Evolutionary conservation across 1,139 yeast species (phyloP).

Genomic region (Hansenula sp.): DNA sequence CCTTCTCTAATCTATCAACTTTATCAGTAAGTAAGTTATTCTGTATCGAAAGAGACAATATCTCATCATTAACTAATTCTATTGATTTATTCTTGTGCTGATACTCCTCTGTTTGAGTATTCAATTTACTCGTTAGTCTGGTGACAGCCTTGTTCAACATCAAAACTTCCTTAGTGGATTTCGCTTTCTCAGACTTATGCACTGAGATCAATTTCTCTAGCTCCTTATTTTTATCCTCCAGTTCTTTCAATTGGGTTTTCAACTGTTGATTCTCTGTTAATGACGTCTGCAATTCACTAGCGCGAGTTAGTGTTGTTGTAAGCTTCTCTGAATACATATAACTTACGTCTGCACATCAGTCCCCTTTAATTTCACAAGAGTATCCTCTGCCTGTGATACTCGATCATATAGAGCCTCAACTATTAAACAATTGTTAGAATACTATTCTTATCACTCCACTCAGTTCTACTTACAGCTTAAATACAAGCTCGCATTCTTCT

Average conservation of each 20-base stretch:
- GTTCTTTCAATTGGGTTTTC: slow-evolving; percentile 1
- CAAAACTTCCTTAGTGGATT: slow-evolving; percentile 12
- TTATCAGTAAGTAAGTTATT: slow-evolving; percentile 53
- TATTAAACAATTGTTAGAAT: background rate
- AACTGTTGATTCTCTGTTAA: slow-evolving; percentile 15
- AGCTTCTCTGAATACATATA: background rate
- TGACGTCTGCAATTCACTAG: slow-evolving; percentile 31
- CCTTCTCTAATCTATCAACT: slow-evolving; percentile 34
- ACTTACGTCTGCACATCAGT: slow-evolving; percentile 5
- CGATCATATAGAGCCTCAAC: slow-evolving; percentile 10
- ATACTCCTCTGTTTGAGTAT: slow-evolving; percentile 40
- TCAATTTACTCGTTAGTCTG: slow-evolving; percentile 30
- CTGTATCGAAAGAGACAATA: slow-evolving; percentile 63
- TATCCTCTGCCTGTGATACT: slow-evolving; percentile 6
- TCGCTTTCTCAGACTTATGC: slow-evolving; percentile 11
- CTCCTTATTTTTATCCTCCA: slow-evolving; percentile 4
- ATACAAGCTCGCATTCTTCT: background rate
- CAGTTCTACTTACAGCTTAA: background rate
- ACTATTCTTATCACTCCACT: background rate
- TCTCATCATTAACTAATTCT: slow-evolving; percentile 67
- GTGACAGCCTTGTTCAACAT: slow-evolving; percentile 21
- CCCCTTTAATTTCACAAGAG: slow-evolving; percentile 1
- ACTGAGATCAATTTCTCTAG: slow-evolving; percentile 4
- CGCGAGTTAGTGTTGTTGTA: background rate
- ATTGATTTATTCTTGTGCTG: slow-evolving; percentile 50